Evolutionary conservation across 108 stramenopile species (phyloP), one percentile per base, ranked within the genome.

Genomic region (Asterionellopsis glacialis): DNA sequence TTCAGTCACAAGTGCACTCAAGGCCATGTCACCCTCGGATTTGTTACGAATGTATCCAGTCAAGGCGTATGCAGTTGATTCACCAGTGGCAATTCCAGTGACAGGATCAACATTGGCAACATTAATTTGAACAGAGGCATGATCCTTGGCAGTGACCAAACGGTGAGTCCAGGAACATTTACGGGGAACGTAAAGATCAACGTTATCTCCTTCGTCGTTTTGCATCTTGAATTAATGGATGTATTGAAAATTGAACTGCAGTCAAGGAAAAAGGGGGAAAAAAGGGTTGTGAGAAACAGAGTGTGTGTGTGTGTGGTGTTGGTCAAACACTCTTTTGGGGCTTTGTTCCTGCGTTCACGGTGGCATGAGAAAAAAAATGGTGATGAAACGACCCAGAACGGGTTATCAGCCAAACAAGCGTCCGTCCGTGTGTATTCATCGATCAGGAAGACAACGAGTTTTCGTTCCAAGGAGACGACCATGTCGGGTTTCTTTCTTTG

Each of bases 81-180:
- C 90, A 41, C 91, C 94, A 25, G 92, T 93, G 70, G 81, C 91
- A 57, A 90, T 55, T 23, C 95, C 97, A 56, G 95, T 95, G 45
- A 72, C 85, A 26, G 97, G 90, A 66, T 98, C 95, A 43, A 98
- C 91, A 77, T 95, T 91, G 62, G 90, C 95, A 51, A 98, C 95
- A 87, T 95, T 95, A 67, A 98, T 89, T 91, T 97, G 95, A 43
- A 98, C 87, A 51, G 93, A 77, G 40, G 89, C 90, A 79, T 95
- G 93, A 57, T 98, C 97, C 79, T 96, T 96, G 63, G 95, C 91
- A 54, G 83, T 60, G 65, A 98, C 73, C 51, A 98, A 68, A 67
- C 97, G 82, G 77, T 87, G 95, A 55, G 97, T 98, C 87, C 88
- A 98, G 22, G 94, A 93, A 89, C 97, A 98, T 73, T 98, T 98